These are phyloP conservation scores for Fusarium pininemorale DNA, from an alignment of 2,329 filamentous ascomycete genomes.

Conservation along the genomic window DNA sequence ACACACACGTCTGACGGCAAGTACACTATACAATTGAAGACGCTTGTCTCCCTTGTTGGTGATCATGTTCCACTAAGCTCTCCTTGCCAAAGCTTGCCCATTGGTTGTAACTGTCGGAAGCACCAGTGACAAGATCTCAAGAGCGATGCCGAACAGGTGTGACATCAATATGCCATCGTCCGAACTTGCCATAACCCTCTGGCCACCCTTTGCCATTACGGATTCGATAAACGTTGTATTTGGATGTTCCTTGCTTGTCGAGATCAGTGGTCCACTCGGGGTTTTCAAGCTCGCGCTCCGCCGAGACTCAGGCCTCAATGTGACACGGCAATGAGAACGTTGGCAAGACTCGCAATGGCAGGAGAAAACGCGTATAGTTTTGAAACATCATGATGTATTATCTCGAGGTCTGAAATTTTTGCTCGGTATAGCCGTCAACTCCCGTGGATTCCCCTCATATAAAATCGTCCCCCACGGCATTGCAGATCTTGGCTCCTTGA, in stretches of 20 bases:
- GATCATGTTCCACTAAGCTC: neutral
- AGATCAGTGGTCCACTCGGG: neutral
- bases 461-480: constrained; percentile 35
- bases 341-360: neutral
- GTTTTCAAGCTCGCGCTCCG: neutral
- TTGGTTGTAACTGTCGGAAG: neutral
- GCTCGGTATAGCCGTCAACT: constrained; percentile 48
- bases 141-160: neutral
- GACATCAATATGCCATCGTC: neutral
- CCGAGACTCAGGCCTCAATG: neutral
- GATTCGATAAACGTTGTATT: neutral
- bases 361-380: constrained; percentile 18
- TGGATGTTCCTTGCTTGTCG: neutral
- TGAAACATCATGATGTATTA: constrained; percentile 52
- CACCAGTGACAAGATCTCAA: neutral
- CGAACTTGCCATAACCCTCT: no score
- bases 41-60: neutral
- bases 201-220: neutral
- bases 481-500: constrained; percentile 31
- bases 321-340: neutral
- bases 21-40: neutral
- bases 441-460: constrained; percentile 37
- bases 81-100: neutral
- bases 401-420: constrained; percentile 47
- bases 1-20: neutral